phyloP scores from a whole-genome alignment of 768 basidiomycete species.

The Podaxis rugospora region DNA sequence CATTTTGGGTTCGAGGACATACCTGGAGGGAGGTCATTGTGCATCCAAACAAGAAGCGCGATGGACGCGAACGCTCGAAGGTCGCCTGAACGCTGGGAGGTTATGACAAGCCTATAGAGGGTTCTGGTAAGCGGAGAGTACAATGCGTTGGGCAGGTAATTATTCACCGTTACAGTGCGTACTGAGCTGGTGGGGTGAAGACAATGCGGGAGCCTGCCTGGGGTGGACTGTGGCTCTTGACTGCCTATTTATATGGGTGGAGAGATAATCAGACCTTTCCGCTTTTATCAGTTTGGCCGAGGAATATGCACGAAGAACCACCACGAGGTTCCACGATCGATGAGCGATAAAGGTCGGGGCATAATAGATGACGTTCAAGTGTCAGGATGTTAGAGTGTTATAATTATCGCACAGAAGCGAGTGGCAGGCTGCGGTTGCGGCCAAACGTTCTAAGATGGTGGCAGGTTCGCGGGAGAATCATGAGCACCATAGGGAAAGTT shows the following conservation, averaged over 20 bases:
- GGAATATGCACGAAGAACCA: neutral
- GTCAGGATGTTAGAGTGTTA: neutral
- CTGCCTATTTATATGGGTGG: neutral
- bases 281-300: neutral
- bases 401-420: neutral
- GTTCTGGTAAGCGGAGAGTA: neutral
- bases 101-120: constrained; percentile 24
- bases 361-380: neutral
- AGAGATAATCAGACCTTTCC: neutral
- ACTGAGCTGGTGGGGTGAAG: neutral
- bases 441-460: neutral
- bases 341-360: constrained; percentile 13
- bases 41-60: constrained; percentile 69
- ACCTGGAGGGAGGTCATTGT: constrained; percentile 55
- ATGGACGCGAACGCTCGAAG: constrained; percentile 62
- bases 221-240: neutral
- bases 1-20: constrained; percentile 11
- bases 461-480: constrained; percentile 19
- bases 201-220: neutral
- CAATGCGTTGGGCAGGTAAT: neutral
- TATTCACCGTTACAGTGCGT: neutral
- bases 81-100: constrained; percentile 52
- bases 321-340: constrained; percentile 6
- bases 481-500: neutral
- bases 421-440: constrained; percentile 2